These are phyloP conservation scores for Colletotrichum liriopes DNA, from an alignment of 2,329 filamentous ascomycete genomes.

Conservation along the genomic window DNA sequence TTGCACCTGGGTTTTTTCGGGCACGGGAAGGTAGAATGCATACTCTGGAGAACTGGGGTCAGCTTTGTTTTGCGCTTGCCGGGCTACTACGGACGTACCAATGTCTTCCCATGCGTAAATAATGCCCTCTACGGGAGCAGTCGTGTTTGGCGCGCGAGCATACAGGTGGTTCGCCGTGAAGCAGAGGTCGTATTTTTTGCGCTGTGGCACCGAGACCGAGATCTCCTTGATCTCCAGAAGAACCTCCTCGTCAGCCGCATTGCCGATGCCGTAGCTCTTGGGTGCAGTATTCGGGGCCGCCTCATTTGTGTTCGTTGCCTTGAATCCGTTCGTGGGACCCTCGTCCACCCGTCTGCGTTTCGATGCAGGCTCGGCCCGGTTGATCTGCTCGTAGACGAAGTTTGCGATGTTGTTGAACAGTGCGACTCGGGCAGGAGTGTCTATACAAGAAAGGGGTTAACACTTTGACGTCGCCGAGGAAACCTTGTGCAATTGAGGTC, in stretches of 20 bases:
- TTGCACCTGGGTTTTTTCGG: slow-evolving; percentile 76
- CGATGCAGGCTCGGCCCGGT: slow-evolving; percentile 61
- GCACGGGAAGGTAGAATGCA: slow-evolving; percentile 75
- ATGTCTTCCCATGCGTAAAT: slow-evolving; percentile 75
- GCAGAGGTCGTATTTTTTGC: slow-evolving; percentile 78
- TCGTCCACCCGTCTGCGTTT: slow-evolving; percentile 70
- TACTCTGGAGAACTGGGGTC: slow-evolving; percentile 61
- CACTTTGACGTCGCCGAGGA: neutral
- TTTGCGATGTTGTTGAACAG: slow-evolving; percentile 72
- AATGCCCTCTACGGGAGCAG: slow-evolving; percentile 67
- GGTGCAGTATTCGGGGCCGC: slow-evolving; percentile 42
- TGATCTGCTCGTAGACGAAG: slow-evolving; percentile 64
- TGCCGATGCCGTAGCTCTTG: slow-evolving; percentile 49
- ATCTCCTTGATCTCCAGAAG: slow-evolving; percentile 76
- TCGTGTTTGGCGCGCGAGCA: slow-evolving; percentile 67
- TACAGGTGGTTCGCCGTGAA: slow-evolving; percentile 74
- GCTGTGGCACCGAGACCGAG: slow-evolving; percentile 76
- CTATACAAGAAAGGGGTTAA: slow-evolving; percentile 51
- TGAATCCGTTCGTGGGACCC: slow-evolving; percentile 49
- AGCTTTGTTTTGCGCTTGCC: neutral
- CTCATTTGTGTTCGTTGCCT: slow-evolving; percentile 45
- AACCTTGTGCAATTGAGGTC: neutral
- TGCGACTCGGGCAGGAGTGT: slow-evolving; percentile 64
- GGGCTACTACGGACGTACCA: slow-evolving; percentile 57
- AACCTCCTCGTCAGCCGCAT: slow-evolving; percentile 65